Conservation (phyloP, 495 filamentous ascomycete species). For the Viridothelium virens region DNA sequence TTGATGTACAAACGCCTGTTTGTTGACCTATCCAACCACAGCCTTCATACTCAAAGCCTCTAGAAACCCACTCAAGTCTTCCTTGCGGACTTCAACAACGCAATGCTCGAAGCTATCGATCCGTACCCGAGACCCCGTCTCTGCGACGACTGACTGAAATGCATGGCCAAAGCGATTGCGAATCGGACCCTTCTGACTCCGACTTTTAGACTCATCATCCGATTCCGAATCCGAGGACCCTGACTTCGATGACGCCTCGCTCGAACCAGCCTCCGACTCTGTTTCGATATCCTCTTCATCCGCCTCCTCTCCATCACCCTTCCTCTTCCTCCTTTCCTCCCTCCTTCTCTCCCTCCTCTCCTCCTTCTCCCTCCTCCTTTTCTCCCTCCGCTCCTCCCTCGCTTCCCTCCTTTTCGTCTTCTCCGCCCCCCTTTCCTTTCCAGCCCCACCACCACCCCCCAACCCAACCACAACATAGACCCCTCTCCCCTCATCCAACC, state of each 20-base stretch:
- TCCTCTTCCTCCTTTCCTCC: conserved; percentile 46
- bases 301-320: conserved; percentile 42
- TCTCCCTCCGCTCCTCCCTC: conserved; percentile 53
- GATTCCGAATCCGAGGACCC: conserved; percentile 34
- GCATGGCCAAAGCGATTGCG: conserved; percentile 87
- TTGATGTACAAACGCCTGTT: not conserved
- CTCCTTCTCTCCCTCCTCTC: conserved; percentile 45
- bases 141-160: conserved; percentile 88
- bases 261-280: conserved; percentile 40
- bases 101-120: conserved; percentile 97
- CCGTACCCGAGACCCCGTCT: conserved; percentile 80
- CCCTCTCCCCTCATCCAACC: conserved; percentile 77
- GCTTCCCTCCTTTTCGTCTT: conserved; percentile 51
- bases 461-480: conserved; percentile 86
- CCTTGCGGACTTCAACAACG: conserved; percentile 92
- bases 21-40: conserved; percentile 62
- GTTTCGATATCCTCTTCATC: conserved; percentile 49
- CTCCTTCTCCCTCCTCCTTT: conserved; percentile 52
- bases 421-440: conserved; percentile 53
- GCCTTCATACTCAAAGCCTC: conserved; percentile 86
- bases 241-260: not conserved
- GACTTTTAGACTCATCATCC: conserved; percentile 51
- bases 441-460: conserved; percentile 67
- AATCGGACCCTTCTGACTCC: conserved; percentile 54
- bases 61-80: conserved; percentile 85